These are phyloP conservation scores for Lasiodiplodia sp. DNA, from an alignment of 2,329 filamentous ascomycete genomes.

Conservation along the genomic window DNA sequence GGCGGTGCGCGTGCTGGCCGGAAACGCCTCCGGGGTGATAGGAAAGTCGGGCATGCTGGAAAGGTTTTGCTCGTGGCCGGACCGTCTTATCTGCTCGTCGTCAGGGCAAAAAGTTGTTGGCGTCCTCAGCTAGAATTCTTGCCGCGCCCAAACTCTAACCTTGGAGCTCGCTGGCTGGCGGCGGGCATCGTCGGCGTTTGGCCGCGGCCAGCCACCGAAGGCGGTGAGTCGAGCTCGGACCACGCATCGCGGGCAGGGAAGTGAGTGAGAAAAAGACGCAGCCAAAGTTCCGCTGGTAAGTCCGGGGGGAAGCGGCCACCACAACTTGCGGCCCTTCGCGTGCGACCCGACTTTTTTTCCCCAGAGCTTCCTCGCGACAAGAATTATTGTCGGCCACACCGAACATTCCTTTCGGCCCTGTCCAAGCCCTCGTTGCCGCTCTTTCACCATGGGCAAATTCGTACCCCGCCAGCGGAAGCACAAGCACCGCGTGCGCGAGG, in stretches of 20 bases:
- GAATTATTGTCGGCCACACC: constrained; percentile 19
- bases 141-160: background rate
- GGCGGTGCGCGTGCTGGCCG: constrained; percentile 64
- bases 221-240: constrained; percentile 11
- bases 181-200: constrained; percentile 12
- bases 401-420: background rate
- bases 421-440: background rate
- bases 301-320: background rate
- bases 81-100: background rate
- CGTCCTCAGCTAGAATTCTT: background rate
- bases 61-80: background rate
- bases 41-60: constrained; percentile 33
- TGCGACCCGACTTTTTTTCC: constrained; percentile 23
- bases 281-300: background rate
- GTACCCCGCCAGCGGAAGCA: constrained; percentile 66
- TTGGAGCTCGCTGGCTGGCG: background rate
- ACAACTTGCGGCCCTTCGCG: background rate
- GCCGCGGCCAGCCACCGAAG: background rate
- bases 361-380: constrained; percentile 7
- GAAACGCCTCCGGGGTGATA: constrained; percentile 63
- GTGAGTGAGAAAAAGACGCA: background rate
- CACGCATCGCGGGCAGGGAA: background rate
- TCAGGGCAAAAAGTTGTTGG: no score
- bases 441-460: constrained; percentile 46
- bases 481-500: constrained; percentile 69